These are phyloP conservation scores for Linum lewisii DNA, from an alignment of 345 rosid genomes.

Conservation along the genomic window DNA sequence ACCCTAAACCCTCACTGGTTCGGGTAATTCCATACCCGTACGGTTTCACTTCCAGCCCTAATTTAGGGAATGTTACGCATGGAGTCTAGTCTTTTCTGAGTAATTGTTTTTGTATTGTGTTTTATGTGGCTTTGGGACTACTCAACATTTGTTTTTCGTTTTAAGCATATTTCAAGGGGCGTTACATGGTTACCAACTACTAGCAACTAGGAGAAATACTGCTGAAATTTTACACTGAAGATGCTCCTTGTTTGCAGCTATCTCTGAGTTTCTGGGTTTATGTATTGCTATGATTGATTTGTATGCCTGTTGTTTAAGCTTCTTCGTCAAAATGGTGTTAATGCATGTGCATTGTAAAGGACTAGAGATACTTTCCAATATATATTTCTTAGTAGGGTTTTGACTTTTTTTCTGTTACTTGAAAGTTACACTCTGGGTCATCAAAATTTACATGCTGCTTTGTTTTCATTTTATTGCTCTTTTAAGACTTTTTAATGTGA, in stretches of 20 bases:
- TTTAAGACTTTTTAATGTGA: not conserved
- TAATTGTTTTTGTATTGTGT: not conserved
- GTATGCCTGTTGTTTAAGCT: not conserved
- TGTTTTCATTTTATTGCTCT: too few relatives aligned
- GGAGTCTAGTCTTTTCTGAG: not conserved
- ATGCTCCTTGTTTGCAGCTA: not conserved
- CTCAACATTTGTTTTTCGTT: not conserved
- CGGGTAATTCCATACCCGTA: too few relatives aligned
- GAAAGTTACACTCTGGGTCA: not conserved
- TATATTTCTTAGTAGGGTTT: not conserved
- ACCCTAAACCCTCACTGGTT: too few relatives aligned
- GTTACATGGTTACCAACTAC: too few relatives aligned
- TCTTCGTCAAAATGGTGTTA: not conserved
- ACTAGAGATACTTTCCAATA: not conserved
- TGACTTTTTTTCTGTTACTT: not conserved
- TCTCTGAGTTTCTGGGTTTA: too few relatives aligned
- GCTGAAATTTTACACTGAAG: not conserved
- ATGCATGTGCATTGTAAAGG: not conserved
- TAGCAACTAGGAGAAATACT: not conserved
- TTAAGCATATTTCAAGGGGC: not conserved
- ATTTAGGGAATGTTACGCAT: not conserved
- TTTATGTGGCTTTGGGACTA: not conserved
- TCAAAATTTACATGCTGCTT: not conserved
- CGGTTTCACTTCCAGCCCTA: too few relatives aligned
- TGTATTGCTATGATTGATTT: not conserved